Conservation (phyloP, 768 basidiomycete genomes). For the Boletus tomentosulus region DNA sequence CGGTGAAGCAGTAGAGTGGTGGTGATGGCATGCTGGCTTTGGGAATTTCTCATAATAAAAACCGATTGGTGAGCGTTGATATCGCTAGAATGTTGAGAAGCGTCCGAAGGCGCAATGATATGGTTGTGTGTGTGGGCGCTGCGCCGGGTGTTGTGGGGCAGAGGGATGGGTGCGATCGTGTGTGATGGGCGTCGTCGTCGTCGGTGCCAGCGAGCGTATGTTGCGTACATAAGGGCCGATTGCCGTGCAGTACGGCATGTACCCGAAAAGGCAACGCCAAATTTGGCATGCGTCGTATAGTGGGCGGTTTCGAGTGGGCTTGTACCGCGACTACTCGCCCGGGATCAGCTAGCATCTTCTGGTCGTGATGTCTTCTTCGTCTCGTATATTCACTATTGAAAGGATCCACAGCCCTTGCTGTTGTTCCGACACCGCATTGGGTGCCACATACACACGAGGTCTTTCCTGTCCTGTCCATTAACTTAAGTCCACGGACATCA, state of each 20-base stretch:
- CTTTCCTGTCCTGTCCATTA: slow-evolving; percentile 34
- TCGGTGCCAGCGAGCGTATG: neutral
- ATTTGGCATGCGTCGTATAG: slow-evolving; percentile 17
- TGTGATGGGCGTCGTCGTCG: neutral
- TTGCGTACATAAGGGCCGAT: slow-evolving; percentile 28
- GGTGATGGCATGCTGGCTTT: slow-evolving; percentile 1
- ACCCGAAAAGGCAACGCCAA: slow-evolving; percentile 25
- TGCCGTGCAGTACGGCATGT: slow-evolving; percentile 28
- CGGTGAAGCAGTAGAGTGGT: neutral
- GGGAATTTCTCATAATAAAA: neutral
- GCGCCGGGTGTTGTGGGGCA: neutral
- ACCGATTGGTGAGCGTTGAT: neutral
- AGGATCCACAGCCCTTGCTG: slow-evolving; percentile 18
- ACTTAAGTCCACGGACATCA: slow-evolving; percentile 39
- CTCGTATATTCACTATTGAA: slow-evolving; percentile 11
- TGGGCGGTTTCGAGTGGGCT: neutral
- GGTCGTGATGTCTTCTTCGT: slow-evolving; percentile 1
- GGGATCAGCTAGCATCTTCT: slow-evolving; percentile 14
- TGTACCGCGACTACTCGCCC: slow-evolving; percentile 5
- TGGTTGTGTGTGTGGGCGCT: neutral
- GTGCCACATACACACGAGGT: slow-evolving; percentile 35
- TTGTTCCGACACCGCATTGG: slow-evolving; percentile 28
- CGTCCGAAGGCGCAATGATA: neutral
- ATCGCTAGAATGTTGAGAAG: neutral
- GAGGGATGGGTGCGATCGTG: neutral